Evolutionary conservation across 768 basidiomycete genomes (phyloP), one percentile per base, ranked within the genome.

Genomic region (Clitopilus passeckerianus): DNA sequence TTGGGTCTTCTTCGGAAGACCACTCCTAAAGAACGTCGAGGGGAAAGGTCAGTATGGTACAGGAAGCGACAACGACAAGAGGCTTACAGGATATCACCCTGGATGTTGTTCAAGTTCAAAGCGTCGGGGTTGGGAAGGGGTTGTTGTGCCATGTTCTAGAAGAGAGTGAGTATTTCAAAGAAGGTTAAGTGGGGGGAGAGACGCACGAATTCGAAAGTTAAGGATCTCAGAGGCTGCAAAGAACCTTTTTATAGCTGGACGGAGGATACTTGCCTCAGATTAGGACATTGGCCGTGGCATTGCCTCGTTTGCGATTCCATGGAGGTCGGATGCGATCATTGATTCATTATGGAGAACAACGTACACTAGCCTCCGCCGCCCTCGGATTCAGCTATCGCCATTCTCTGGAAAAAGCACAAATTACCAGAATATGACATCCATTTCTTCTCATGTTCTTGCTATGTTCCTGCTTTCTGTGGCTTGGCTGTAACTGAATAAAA

Each of bases 1-100:
- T 61, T 85, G 76, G 6, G 74, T 75, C 70, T 78, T 80, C 77
- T 86, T 86, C 6, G 78, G 80, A 41, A 85, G 75, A 16, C 84
- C 84, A 37, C 75, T 74, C 63, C 83, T 84, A 58, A 20, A 44
- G 58, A 30, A 52, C n/a, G 27, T 6, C 10, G 56, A 33, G n/a
- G 23, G 44, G 20, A 54, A 33, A 20, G 41, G n/a, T 41, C n/a
- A 60, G 57, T 8, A 30, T 30, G 35, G 22, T 20, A 15, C 12
- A n/a, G 10, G 15, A 6, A 7, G 20, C 2, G 7, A 7, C 14
- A 5, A 53, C 22, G 30, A 52, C 59, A 54, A 15, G 53, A 41
- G 0, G 54, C 77, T 58, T 65, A 79, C 80, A 81, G 66, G 55
- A 81, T 73, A 59, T 81, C 79, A 30, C 79, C 78, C 63, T 81